These are phyloP conservation scores for Daldinia concentrica DNA, from an alignment of 495 filamentous ascomycete genomes.

Conservation along the genomic window DNA sequence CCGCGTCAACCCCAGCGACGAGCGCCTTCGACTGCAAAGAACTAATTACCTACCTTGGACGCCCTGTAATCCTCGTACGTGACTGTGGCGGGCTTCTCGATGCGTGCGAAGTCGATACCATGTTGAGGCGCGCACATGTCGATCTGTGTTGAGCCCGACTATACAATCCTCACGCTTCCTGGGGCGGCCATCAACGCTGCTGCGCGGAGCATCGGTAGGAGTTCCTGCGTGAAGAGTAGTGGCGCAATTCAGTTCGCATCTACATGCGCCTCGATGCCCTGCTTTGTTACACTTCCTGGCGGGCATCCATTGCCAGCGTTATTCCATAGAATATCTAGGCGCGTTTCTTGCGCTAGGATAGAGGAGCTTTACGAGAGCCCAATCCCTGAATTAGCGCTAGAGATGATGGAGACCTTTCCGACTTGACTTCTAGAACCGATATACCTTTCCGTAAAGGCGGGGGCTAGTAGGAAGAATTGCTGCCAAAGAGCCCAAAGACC, in stretches of 20 bases:
- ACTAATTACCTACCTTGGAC: constrained; percentile 50
- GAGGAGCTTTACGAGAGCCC: constrained; percentile 51
- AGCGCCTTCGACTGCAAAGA: constrained; percentile 42
- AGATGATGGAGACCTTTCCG: constrained; percentile 48
- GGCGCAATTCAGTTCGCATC: constrained; percentile 48
- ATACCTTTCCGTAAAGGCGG: constrained; percentile 31
- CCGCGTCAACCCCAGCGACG: constrained; percentile 20
- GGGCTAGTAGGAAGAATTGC: constrained; percentile 42
- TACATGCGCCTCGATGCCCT: constrained; percentile 48
- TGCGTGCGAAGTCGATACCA: constrained; percentile 46
- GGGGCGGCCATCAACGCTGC: not conserved
- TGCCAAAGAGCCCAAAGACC: too few relatives aligned
- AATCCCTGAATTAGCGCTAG: constrained; percentile 49
- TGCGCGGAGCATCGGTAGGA: constrained; percentile 51
- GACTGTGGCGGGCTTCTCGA: constrained; percentile 41
- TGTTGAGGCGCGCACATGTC: constrained; percentile 42
- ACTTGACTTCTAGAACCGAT: constrained; percentile 37
- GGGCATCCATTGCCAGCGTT: constrained; percentile 58
- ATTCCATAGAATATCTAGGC: constrained; percentile 64
- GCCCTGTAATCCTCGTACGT: constrained; percentile 44
- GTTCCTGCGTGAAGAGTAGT: constrained; percentile 50
- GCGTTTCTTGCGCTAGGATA: constrained; percentile 47
- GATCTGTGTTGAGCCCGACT: constrained; percentile 34
- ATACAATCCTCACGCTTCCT: constrained; percentile 19
- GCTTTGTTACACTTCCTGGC: constrained; percentile 37